Base-by-base conservation (phyloP, 208 protist genomes). In the Kentomonas sorsogonicus region DNA sequence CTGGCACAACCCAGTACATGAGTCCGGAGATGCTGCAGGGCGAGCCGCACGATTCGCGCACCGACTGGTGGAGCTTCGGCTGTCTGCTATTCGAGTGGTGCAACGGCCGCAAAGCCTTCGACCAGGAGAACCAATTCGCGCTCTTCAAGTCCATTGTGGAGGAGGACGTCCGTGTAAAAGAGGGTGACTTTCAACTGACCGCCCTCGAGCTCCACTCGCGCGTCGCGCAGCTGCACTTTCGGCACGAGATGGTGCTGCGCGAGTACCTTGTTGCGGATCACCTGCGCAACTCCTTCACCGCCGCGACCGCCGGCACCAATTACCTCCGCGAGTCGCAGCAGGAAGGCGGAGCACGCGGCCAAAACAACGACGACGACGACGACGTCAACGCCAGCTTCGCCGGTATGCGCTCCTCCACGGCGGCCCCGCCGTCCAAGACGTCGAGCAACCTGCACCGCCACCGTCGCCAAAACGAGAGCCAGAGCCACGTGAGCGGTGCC, bases 11-110 rank as follows among this genome's bases (percentile, higher is more conserved):
- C 34, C 91, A 94, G 60, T 98, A 97, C 73, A 92, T 98, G 76
- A 96, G 90, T 25, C 95, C 95, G 29, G 93, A 96, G 62, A 90
- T 96, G 77, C 78, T 96, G 22, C 70, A 85, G 29, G 87, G 89
- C 20, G 33, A 81, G 18, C 76, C 85, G 20, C 86, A 96, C 66
- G 93, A 93, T 70, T 77, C 71, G 9, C 78, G 87, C 52, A 96
- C 95, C 10, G 96, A 98, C 73, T 98, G 96, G 96, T 98, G 96
- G 94, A 91, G 82, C 63, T 96, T 92, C 65, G 96, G 96, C 41
- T 96, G 93, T 45, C 72, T 97, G 3, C 72, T 98, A 4, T 98
- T 96, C 68, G 96, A 98, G 79, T 97, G 96, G 93, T 63, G 90
- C 25, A 89, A 94, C 39, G 96, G 94, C 16, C 74, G 93, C 20